Evolutionary conservation across 306 rosid genomes (phyloP).

Genomic region (Prunus dulcis): DNA sequence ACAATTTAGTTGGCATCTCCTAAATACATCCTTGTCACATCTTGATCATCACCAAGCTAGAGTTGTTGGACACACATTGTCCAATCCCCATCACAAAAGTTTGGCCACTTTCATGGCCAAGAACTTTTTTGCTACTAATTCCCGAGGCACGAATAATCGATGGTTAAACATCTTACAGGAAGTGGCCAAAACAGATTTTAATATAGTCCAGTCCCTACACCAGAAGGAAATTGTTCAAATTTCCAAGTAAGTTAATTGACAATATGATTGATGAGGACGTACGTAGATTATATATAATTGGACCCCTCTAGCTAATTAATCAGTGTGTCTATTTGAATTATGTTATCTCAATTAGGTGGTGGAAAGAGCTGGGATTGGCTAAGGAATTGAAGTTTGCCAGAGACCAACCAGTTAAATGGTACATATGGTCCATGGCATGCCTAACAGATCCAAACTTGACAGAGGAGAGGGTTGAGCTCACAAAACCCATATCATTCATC

Average conservation of each 20-base stretch:
- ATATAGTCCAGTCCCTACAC: slow-evolving; percentile 23
- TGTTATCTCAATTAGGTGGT: slow-evolving; percentile 41
- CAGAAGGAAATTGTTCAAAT: slow-evolving; percentile 43
- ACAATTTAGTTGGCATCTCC: slow-evolving; percentile 9
- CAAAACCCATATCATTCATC: slow-evolving; percentile 61
- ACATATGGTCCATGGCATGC: slow-evolving; percentile 52
- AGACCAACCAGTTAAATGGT: slow-evolving; percentile 78
- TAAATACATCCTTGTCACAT: background rate
- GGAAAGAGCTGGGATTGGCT: slow-evolving; percentile 54
- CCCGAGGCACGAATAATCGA: slow-evolving; percentile 19
- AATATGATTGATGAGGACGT: too few species aligned
- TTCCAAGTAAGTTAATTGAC: slow-evolving; percentile 28
- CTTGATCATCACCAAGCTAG: slow-evolving; percentile 5
- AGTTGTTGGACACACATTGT: slow-evolving; percentile 33
- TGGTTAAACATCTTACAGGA: slow-evolving; percentile 42
- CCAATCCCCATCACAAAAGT: slow-evolving; percentile 56
- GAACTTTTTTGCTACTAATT: slow-evolving; percentile 20
- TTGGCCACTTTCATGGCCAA: slow-evolving; percentile 40
- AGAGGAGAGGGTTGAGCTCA: slow-evolving; percentile 59
- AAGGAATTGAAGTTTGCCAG: slow-evolving; percentile 47
- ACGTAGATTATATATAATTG: too few species aligned
- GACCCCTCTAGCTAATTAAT: background rate
- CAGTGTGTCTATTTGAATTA: background rate
- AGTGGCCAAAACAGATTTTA: slow-evolving; percentile 44
- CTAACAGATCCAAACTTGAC: slow-evolving; percentile 44